Percentiles rank a stretch among this genome's conserved stretches.
phyloP scores from a whole-genome alignment of 2,329 filamentous ascomycete species.

The Eutypa lata region DNA sequence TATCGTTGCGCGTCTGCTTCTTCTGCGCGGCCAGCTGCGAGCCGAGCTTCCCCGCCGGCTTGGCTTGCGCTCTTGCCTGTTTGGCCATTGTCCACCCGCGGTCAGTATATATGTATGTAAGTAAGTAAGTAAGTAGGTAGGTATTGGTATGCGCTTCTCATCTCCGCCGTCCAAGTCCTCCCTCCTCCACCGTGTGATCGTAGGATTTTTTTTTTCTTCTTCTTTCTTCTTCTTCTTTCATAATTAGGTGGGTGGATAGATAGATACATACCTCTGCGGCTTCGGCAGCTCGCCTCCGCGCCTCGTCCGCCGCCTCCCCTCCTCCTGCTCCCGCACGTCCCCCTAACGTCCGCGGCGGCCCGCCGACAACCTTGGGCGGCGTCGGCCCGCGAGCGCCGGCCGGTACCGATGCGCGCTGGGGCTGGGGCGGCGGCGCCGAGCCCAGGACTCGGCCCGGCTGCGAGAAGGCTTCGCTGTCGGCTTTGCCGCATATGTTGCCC shows the following conservation, averaged over 20 bases:
- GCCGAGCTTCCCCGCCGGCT: slow-evolving; percentile 65
- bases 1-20: slow-evolving; percentile 66
- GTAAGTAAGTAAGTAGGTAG: no score
- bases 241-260: no score
- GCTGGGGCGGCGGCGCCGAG: slow-evolving; percentile 44
- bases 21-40: slow-evolving; percentile 72
- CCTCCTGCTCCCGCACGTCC: slow-evolving; percentile 35
- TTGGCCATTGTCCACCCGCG: no score
- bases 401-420: slow-evolving; percentile 49
- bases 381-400: slow-evolving; percentile 8
- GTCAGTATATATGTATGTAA: no score
- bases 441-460: slow-evolving; percentile 71
- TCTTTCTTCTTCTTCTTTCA: no score
- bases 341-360: slow-evolving; percentile 63
- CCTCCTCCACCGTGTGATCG: no score
- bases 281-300: slow-evolving; percentile 69
- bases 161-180: no score
- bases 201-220: no score
- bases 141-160: no score
- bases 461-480: slow-evolving; percentile 63
- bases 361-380: slow-evolving; percentile 48
- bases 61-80: slow-evolving; percentile 65
- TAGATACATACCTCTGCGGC: slow-evolving; percentile 75
- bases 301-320: slow-evolving; percentile 47
- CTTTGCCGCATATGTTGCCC: slow-evolving; percentile 85